Conservation (phyloP, 192 early-diverging fungal species). For the Backusella tarrabulga region DNA sequence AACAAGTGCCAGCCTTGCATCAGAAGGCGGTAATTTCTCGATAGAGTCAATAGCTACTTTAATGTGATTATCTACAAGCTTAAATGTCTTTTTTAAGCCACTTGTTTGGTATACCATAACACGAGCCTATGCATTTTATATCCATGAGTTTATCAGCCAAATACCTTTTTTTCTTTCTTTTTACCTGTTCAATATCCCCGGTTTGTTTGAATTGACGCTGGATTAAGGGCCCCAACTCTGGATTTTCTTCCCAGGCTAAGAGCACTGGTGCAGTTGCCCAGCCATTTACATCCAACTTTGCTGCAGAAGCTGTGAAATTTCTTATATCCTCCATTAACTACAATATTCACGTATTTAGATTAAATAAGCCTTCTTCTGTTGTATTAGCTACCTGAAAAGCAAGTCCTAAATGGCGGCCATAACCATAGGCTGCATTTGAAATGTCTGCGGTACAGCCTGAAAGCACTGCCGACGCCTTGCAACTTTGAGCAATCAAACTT, state of each 20-base stretch:
- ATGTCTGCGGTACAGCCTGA: slow-evolving; percentile 74
- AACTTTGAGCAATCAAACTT: slow-evolving; percentile 91
- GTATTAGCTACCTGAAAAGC: slow-evolving; percentile 78
- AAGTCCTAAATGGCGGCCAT: slow-evolving; percentile 85
- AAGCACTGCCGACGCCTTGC: slow-evolving; percentile 81
- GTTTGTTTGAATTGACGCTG: slow-evolving; percentile 77
- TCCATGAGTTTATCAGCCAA: background rate
- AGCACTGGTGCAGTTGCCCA: slow-evolving; percentile 93
- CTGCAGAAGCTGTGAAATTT: slow-evolving; percentile 78
- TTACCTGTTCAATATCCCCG: slow-evolving; percentile 76
- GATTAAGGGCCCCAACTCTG: slow-evolving; percentile 80
- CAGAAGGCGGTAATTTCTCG: slow-evolving; percentile 63
- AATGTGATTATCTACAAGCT: slow-evolving; percentile 77
- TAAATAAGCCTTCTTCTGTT: background rate
- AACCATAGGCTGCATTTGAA: slow-evolving; percentile 75
- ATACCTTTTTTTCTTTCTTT: background rate
- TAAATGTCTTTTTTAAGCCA: slow-evolving; percentile 72
- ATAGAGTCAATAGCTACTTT: slow-evolving; percentile 72
- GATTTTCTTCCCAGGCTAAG: slow-evolving; percentile 87
- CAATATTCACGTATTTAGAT: background rate
- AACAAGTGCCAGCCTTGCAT: slow-evolving; percentile 76
- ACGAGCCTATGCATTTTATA: slow-evolving; percentile 57
- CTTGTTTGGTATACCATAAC: slow-evolving; percentile 75
- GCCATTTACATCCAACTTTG: slow-evolving; percentile 87
- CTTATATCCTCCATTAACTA: slow-evolving; percentile 90